Evolutionary conservation across 1,284 basidiomycete species (phyloP).

Genomic region (Leccinum griseonigrum): DNA sequence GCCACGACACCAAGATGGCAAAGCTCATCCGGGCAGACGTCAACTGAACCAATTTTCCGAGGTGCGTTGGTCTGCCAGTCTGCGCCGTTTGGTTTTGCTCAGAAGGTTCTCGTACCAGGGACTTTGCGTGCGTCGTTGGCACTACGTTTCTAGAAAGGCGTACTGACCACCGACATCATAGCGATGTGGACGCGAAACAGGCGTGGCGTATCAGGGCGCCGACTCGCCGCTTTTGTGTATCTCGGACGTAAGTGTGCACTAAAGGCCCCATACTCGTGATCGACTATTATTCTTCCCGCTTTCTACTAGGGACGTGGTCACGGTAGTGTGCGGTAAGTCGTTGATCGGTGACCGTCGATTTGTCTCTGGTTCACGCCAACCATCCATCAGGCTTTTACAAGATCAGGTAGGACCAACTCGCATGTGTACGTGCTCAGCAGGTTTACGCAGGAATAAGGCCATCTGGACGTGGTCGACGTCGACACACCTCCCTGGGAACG

Average conservation of each 20-base stretch:
- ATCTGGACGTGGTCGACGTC: constrained; percentile 82
- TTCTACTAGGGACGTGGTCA: constrained; percentile 57
- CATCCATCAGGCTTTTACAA: constrained; percentile 53
- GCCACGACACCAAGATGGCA: constrained; percentile 76
- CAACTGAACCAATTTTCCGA: constrained; percentile 80
- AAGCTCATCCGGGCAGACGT: constrained; percentile 73
- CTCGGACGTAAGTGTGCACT: constrained; percentile 64
- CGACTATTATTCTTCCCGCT: neutral
- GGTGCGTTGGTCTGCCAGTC: constrained; percentile 40
- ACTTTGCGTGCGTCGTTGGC: constrained; percentile 59
- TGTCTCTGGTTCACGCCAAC: neutral
- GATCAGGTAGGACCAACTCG: constrained; percentile 46
- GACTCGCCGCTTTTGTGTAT: constrained; percentile 56
- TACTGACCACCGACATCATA: constrained; percentile 30
- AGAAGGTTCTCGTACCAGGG: constrained; percentile 40
- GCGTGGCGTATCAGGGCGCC: constrained; percentile 72
- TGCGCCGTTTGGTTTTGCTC: neutral
- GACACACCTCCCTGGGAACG: constrained; percentile 80
- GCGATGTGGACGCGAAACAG: constrained; percentile 77
- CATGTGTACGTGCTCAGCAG: neutral
- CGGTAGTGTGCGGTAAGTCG: constrained; percentile 71
- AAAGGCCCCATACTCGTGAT: neutral
- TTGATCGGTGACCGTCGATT: neutral
- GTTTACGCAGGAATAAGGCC: constrained; percentile 47
- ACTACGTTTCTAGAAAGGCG: neutral